A percentile compares a stretch with the other conserved stretches of the same genome.
These are phyloP conservation scores for Arachnopeziza araneosa DNA, from an alignment of 2,329 filamentous ascomycete species.

Conservation along the genomic window DNA sequence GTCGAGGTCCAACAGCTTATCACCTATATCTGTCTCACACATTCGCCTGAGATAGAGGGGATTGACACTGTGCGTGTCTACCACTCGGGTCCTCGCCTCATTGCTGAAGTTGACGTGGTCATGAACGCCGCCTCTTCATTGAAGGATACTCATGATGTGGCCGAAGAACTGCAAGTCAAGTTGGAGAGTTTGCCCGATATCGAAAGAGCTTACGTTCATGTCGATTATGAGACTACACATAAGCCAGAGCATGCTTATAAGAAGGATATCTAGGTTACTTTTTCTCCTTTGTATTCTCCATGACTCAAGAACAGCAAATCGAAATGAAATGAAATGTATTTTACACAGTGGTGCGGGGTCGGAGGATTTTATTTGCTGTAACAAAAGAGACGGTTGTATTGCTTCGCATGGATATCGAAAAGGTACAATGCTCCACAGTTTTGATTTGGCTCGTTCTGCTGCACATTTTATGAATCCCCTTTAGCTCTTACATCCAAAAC, in stretches of 20 bases:
- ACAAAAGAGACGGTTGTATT: too few relatives aligned
- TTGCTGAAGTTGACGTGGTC: constrained; percentile 94
- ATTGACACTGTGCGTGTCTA: constrained; percentile 96
- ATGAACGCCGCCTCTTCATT: constrained; percentile 75
- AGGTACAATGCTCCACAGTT: too few relatives aligned
- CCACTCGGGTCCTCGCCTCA: constrained; percentile 80
- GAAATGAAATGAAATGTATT: too few relatives aligned
- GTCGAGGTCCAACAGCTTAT: constrained; percentile 87
- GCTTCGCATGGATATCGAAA: too few relatives aligned
- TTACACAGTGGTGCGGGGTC: too few relatives aligned
- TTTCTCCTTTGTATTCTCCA: too few relatives aligned
- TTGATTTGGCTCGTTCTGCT: too few relatives aligned
- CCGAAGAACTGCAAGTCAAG: constrained; percentile 90
- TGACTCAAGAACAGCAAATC: too few relatives aligned
- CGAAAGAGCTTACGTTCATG: constrained; percentile 92
- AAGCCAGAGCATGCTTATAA: constrained; percentile 74
- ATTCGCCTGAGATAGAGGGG: constrained; percentile 71
- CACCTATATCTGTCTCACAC: constrained; percentile 93
- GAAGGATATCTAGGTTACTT: constrained; percentile 47
- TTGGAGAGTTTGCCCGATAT: constrained; percentile 87
- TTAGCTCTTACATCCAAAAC: too few relatives aligned
- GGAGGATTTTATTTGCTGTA: too few relatives aligned
- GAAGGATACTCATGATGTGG: constrained; percentile 80
- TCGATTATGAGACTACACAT: constrained; percentile 94
- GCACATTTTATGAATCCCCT: too few relatives aligned